Evolutionary conservation across 768 basidiomycete genomes (phyloP).

Genomic region (Saitozyma podzolica): DNA sequence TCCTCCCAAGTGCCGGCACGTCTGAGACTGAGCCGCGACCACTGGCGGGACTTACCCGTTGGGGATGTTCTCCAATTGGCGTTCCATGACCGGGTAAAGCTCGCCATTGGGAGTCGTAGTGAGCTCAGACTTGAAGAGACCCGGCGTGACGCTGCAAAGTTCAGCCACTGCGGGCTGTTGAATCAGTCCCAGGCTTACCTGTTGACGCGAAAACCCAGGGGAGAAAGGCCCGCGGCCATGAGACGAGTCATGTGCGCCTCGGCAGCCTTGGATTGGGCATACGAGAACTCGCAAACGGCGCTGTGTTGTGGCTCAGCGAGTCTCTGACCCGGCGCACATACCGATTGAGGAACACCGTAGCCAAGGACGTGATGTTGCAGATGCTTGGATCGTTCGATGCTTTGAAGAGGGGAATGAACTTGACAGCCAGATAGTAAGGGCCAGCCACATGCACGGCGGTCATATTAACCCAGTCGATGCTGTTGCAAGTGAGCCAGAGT

Average conservation of each 20-base stretch:
- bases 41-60: conserved; percentile 14
- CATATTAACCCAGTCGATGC: conserved; percentile 32
- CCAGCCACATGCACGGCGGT: conserved; percentile 41
- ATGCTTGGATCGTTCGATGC: conserved; percentile 35
- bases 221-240: conserved; percentile 32
- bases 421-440: conserved; percentile 43
- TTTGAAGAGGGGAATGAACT: conserved; percentile 36
- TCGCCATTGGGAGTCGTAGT: conserved; percentile 22
- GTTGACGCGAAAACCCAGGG: conserved; percentile 47
- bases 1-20: conserved; percentile 35
- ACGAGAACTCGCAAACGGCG: conserved; percentile 33
- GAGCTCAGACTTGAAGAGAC: conserved; percentile 32
- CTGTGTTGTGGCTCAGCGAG: conserved; percentile 8
- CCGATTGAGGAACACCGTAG: conserved; percentile 31
- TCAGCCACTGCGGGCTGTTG: no score
- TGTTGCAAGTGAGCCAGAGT: conserved; percentile 1
- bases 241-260: conserved; percentile 32
- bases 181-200: background rate
- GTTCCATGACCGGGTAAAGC: conserved; percentile 1
- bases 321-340: conserved; percentile 4
- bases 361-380: conserved; percentile 39
- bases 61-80: conserved; percentile 17
- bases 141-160: conserved; percentile 23
- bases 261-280: conserved; percentile 43
- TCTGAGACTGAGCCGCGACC: conserved; percentile 5